Evolutionary conservation across 2,329 filamentous ascomycete genomes (phyloP).

Genomic region (Colletotrichum aenigma): DNA sequence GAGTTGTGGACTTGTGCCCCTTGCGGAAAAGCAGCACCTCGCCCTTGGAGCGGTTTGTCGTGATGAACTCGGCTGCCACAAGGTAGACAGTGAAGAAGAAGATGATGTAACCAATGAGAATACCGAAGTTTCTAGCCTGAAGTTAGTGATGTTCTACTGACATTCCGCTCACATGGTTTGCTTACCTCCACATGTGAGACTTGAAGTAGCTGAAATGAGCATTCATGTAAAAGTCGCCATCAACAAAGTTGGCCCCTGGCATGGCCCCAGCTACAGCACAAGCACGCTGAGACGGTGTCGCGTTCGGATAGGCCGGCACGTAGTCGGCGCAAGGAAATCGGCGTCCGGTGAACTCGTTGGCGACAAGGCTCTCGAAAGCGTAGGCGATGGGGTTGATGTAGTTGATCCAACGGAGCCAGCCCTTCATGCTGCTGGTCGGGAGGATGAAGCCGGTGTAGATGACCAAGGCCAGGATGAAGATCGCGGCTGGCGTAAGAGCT

Average conservation of each 20-base stretch:
- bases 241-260: conserved; percentile 44
- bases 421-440: conserved; percentile 41
- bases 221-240: conserved; percentile 48
- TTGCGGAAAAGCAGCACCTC: conserved; percentile 59
- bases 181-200: conserved; percentile 40
- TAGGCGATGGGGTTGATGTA: conserved; percentile 59
- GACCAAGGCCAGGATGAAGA: conserved; percentile 55
- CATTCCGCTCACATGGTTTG: conserved; percentile 37
- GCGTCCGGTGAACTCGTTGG: conserved; percentile 65
- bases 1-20: conserved; percentile 51
- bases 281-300: conserved; percentile 29
- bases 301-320: conserved; percentile 24
- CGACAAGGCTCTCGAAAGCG: conserved; percentile 68
- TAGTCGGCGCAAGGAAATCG: conserved; percentile 38
- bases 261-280: conserved; percentile 50
- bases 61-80: conserved; percentile 56
- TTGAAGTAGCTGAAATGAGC: conserved; percentile 39
- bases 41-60: conserved; percentile 45
- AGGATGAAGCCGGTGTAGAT: conserved; percentile 60
- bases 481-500: conserved; percentile 55
- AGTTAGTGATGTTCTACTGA: neutral
- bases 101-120: conserved; percentile 58
- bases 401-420: conserved; percentile 58
- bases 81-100: conserved; percentile 60
- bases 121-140: conserved; percentile 55